These are phyloP conservation scores for Mycena leptocephala DNA, from an alignment of 768 basidiomycete genomes.

Conservation along the genomic window DNA sequence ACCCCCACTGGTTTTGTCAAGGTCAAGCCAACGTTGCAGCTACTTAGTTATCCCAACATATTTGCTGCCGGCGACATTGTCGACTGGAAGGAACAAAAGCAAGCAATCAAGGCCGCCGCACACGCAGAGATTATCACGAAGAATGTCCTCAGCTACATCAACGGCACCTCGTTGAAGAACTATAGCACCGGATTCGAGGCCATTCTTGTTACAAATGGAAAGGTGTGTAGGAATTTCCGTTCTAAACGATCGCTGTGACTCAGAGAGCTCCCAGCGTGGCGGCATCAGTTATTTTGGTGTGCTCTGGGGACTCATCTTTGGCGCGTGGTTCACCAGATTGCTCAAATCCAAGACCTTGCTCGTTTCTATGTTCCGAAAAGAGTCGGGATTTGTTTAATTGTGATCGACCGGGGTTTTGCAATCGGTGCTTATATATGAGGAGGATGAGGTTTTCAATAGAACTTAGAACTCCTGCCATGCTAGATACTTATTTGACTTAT, in stretches of 20 bases:
- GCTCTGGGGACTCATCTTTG: constrained; percentile 64
- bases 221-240: constrained; percentile 51
- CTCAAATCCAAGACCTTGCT: constrained; percentile 60
- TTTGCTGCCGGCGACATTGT: constrained; percentile 80
- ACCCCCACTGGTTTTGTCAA: constrained; percentile 61
- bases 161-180: constrained; percentile 48
- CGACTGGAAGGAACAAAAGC: constrained; percentile 78
- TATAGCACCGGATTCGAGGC: constrained; percentile 69
- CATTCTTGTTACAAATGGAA: constrained; percentile 72
- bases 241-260: constrained; percentile 15
- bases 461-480: too few species aligned
- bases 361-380: constrained; percentile 33
- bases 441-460: too few species aligned
- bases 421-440: neutral
- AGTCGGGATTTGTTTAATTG: constrained; percentile 1
- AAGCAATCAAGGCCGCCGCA: constrained; percentile 57
- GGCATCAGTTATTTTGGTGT: constrained; percentile 61
- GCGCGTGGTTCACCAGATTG: constrained; percentile 59
- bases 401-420: too few species aligned
- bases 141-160: constrained; percentile 66
- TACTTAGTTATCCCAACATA: constrained; percentile 65
- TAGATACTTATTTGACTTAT: too few species aligned
- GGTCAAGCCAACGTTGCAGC: constrained; percentile 72
- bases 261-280: constrained; percentile 50
- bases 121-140: constrained; percentile 65